phyloP scores from a whole-genome alignment of 2,329 filamentous ascomycete genomes.

The Paradendryphiella salina region DNA sequence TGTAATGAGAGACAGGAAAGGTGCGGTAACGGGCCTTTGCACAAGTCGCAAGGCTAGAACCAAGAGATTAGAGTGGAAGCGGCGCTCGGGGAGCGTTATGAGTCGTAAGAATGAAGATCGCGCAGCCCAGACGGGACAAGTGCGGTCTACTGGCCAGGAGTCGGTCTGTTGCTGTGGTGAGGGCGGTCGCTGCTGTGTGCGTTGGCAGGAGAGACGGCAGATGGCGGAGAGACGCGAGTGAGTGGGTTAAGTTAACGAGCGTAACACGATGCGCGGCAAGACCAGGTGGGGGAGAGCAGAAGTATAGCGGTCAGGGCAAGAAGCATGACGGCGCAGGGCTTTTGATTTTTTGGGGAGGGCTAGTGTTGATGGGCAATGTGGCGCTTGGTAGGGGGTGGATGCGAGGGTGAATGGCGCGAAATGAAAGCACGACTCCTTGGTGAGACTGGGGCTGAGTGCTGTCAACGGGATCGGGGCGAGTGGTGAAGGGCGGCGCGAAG shows the following conservation, averaged over 20 bases:
- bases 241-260: constrained; percentile 15
- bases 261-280: constrained; percentile 17
- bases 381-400: constrained; percentile 16
- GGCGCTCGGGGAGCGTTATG: constrained; percentile 34
- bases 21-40: constrained; percentile 39
- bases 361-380: constrained; percentile 15
- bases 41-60: constrained; percentile 45
- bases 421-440: constrained; percentile 30
- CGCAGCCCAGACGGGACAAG: constrained; percentile 37
- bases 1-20: constrained; percentile 32
- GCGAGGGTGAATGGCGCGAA: constrained; percentile 28
- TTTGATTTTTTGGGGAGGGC: constrained; percentile 12
- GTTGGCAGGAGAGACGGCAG: constrained; percentile 36
- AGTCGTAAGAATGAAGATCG: constrained; percentile 44
- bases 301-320: constrained; percentile 24
- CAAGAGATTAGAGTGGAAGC: constrained; percentile 46
- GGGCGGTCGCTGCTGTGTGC: constrained; percentile 45
- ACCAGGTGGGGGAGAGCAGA: constrained; percentile 12
- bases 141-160: constrained; percentile 33
- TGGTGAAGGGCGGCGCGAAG: constrained; percentile 30
- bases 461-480: constrained; percentile 29
- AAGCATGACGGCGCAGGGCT: constrained; percentile 25
- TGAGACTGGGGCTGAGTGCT: constrained; percentile 28
- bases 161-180: constrained; percentile 46
- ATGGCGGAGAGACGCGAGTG: constrained; percentile 22